Base-by-base conservation (phyloP, 345 rosid species). In the Chamaenerion angustifolium region DNA sequence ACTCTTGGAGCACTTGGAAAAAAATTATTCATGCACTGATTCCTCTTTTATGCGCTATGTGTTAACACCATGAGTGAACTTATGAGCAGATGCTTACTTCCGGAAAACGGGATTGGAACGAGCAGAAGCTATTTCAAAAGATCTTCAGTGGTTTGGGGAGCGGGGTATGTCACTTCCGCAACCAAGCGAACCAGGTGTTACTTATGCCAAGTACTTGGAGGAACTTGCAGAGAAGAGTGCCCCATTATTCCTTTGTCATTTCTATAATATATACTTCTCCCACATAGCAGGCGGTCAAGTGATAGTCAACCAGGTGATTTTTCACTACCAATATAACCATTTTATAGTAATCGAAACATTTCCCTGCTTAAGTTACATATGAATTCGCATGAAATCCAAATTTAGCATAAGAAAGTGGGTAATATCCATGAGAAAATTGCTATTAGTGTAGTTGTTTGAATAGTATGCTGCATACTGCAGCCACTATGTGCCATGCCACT, bases 281-380 rank as follows among this genome's bases (percentile, higher is more conserved):
- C 98, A 90, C 55, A 75, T 83, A 59, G 87, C 85, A 10, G 95
- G 88, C 18, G 89, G 95, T 64, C 87, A 80, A 65, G 95, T 81
- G 61, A 78, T 90, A 2, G 66, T 53, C 46, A 83, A 64, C 61
- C 68, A 76, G 92, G 98, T 90, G 43, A 13, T 27, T 14, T 49
- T 37, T 14, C 11, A 4, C 15, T 37, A 21, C 5, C 23, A 4
- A 5, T 37, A 10, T 45, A 17, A 11, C 48, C n/a, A 21, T 21
- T 11, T 54, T 13, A 0, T 16, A 16, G 12, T 9, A 12, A 19
- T 41, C 19, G 12, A 2, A 43, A 23, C 58, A 31, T 12, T n/a
- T 16, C 40, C 16, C 27, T 6, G 11, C 16, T 42, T 12, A 0
- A 12, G 6, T 16, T 8, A n/a, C 17, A 53, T 12, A 10, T 41